Percentiles rank a stretch among this genome's conserved stretches.
Evolutionary conservation across 805 yeast genomes (phyloP).

Genomic region (Diddensiella santjacobensis): DNA sequence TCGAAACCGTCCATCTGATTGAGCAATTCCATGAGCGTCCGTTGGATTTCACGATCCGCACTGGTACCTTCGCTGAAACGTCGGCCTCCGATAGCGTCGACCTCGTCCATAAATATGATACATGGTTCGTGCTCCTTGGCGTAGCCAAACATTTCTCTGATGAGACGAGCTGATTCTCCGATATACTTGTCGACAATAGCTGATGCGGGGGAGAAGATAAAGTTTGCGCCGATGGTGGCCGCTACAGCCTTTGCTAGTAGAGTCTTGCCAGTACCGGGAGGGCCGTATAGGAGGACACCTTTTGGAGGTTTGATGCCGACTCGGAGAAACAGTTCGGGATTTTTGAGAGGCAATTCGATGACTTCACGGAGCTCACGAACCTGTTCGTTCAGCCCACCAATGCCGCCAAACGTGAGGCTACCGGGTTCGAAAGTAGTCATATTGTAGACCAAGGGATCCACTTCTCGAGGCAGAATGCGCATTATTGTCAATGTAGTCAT

Average conservation of each 20-base stretch:
- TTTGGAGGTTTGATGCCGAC: conserved; percentile 99
- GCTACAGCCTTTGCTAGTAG: conserved; percentile 96
- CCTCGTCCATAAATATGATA: conserved; percentile 97
- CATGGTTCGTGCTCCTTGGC: conserved; percentile 98
- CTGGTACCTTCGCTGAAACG: conserved; percentile 97
- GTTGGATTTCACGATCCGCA: conserved; percentile 97
- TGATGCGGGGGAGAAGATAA: conserved; percentile 96
- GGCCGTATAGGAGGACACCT: conserved; percentile 94
- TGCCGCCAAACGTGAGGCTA: conserved; percentile 87
- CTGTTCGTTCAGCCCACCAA: conserved; percentile 95
- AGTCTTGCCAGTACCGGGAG: conserved; percentile 98
- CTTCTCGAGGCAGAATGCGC: conserved; percentile 96
- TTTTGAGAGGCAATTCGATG: conserved; percentile 92
- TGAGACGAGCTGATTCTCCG: conserved; percentile 95
- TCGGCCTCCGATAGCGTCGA: conserved; percentile 98
- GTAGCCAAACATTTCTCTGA: conserved; percentile 96
- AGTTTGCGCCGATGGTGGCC: conserved; percentile 96
- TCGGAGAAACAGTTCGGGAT: conserved; percentile 91
- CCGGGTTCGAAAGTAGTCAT: conserved; percentile 99
- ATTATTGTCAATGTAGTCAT: conserved; percentile 96
- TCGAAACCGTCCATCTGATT: conserved; percentile 99
- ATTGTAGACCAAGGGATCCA: conserved; percentile 95
- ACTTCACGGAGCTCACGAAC: conserved; percentile 96
- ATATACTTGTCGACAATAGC: conserved; percentile 97
- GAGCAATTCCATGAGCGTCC: conserved; percentile 93